Conservation (phyloP, 345 rosid species). For the Punica granatum region DNA sequence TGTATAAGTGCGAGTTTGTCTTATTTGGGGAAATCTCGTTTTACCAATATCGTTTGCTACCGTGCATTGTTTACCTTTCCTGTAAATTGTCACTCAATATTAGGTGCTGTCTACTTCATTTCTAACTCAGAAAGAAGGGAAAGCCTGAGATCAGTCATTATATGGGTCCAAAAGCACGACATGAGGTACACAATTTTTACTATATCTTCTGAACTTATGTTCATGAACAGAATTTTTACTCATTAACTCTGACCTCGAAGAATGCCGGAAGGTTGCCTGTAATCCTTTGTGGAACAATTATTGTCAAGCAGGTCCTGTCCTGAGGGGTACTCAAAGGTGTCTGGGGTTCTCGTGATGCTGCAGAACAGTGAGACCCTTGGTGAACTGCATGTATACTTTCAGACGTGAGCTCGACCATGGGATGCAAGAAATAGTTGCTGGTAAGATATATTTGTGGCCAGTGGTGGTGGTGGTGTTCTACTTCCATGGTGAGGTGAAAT, state of each 20-base stretch:
- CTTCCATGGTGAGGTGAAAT: background rate
- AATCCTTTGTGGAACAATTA: background rate
- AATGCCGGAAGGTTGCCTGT: background rate
- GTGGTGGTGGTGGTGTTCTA: background rate
- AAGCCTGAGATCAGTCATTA: background rate
- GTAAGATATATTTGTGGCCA: background rate
- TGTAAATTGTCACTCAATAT: background rate
- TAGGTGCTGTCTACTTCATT: background rate
- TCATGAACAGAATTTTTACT: background rate
- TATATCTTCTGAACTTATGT: background rate
- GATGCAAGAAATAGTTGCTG: background rate
- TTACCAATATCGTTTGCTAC: background rate
- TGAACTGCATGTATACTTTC: background rate
- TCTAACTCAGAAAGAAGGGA: background rate
- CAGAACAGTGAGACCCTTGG: background rate
- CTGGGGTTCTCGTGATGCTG: background rate
- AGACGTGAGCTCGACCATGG: background rate
- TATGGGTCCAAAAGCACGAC: background rate
- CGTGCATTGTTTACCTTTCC: background rate
- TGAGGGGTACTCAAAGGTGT: background rate
- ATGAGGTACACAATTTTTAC: background rate
- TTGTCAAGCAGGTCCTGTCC: background rate
- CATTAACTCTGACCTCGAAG: no score
- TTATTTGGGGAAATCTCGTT: constrained; percentile 1
- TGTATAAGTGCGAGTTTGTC: constrained; percentile 4